Conservation (phyloP, 768 basidiomycete species). For the Asterophora parasitica region DNA sequence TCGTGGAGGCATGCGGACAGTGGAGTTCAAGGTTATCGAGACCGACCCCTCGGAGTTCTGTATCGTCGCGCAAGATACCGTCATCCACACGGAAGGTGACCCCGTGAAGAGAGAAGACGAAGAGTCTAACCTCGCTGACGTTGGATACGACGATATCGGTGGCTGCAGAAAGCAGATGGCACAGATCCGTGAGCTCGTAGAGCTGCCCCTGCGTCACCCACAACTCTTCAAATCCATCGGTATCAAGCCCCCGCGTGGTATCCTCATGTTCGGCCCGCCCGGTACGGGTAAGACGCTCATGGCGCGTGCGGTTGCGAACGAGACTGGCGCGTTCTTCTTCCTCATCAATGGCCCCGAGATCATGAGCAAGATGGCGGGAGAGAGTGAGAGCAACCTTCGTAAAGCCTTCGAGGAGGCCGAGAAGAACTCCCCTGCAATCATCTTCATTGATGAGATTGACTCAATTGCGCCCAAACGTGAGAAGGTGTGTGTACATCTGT, state of each 20-base stretch:
- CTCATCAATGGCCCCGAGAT: conserved; percentile 99
- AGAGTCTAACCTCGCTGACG: conserved; percentile 92
- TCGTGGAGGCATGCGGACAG: conserved; percentile 96
- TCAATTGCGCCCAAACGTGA: conserved; percentile 99
- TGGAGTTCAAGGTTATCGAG: conserved; percentile 99
- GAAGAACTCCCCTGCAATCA: conserved; percentile 99
- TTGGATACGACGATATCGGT: conserved; percentile 99
- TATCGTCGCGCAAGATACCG: conserved; percentile 98
- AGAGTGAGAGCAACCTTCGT: conserved; percentile 93
- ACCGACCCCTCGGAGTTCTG: conserved; percentile 98
- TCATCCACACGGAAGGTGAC: conserved; percentile 98
- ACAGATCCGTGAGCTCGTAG: conserved; percentile 98
- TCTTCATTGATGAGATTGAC: conserved; percentile 99
- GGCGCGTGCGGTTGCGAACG: conserved; percentile 99
- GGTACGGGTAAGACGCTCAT: conserved; percentile 99
- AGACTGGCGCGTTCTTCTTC: conserved; percentile 99
- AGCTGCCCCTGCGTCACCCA: conserved; percentile 95
- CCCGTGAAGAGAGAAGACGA: conserved; percentile 99
- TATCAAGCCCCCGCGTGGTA: conserved; percentile 99
- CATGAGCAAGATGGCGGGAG: conserved; percentile 99
- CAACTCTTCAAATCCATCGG: conserved; percentile 99
- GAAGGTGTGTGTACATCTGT: conserved; percentile 57
- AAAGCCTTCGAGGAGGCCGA: conserved; percentile 99
- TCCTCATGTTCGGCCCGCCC: conserved; percentile 97
- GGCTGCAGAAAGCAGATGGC: conserved; percentile 99